Evolutionary conservation across 768 basidiomycete genomes (phyloP), one percentile per base, ranked within the genome.

Genomic region (Collybiopsis confluens): DNA sequence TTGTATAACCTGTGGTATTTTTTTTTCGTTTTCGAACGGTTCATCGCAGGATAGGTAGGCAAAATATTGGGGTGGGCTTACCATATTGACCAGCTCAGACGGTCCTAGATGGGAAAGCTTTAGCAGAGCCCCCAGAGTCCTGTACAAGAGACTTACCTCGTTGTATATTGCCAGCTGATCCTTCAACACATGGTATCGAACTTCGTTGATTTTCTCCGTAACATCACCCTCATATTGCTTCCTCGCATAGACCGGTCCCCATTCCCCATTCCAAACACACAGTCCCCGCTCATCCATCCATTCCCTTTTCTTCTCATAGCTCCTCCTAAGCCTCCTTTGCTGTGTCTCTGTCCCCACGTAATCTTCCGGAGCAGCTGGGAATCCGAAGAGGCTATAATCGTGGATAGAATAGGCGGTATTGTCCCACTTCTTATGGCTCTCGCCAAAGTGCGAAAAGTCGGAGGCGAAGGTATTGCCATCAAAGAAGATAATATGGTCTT

Each of bases 1-100:
- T 88, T 92, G 79, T 88, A 92, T 18, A 90, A 70, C 91, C 91
- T 92, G 71, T 92, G 91, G 64, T 81, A 83, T n/a, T n/a, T n/a
- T n/a, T n/a, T n/a, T n/a, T n/a, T n/a, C n/a, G n/a, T n/a, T n/a
- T n/a, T n/a, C n/a, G n/a, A n/a, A n/a, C 52, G 86, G 66, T 24
- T 79, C 80, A 59, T 82, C 83, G 82, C 85, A 45, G 43, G 18
- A 7, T n/a, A 21, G 15, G 28, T 36, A 11, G 37, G 1, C 51
- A 27, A 48, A 16, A 23, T n/a, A 27, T 45, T 23, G 16, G 16
- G 50, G 52, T 24, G 53, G 48, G 67, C 86, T 88, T 86, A 85
- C 86, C 83, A 85, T 67, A 85, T 85, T 2, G 78, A 77, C 82
- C 81, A 85, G 55, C 75, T 75, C 58, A 78, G 54, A 35, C 68